Conservation (phyloP, 164 flowering plant species). For the Vitis amurensis region DNA sequence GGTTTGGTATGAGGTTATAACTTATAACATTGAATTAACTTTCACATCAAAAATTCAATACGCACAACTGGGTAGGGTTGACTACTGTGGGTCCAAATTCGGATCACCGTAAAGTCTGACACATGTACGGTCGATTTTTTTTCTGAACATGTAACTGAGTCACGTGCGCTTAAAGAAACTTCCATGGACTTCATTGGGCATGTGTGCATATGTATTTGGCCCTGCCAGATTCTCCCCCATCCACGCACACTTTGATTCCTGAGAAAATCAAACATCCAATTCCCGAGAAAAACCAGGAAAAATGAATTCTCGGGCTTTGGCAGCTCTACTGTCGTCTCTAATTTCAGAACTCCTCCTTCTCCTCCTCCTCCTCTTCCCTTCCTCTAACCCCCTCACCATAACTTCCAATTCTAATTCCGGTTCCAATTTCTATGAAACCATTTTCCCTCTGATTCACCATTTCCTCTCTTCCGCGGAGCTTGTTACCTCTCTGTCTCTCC, state of each 20-base stretch:
- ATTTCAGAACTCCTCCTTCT: conserved; percentile 44
- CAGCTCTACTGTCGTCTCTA: conserved; percentile 56
- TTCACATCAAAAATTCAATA: no score
- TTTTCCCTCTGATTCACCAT: conserved; percentile 37
- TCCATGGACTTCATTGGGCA: not conserved
- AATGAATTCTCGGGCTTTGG: conserved; percentile 51
- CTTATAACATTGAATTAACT: no score
- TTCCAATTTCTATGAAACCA: conserved; percentile 12
- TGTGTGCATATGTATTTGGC: conserved; percentile 1
- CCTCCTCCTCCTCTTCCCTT: conserved; percentile 35
- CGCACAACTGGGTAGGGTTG: no score
- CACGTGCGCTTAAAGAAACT: conserved; percentile 8
- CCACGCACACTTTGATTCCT: conserved; percentile 19
- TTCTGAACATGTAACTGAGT: not conserved
- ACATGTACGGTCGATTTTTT: conserved; percentile 12
- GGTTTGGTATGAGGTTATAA: no score
- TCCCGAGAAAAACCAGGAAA: conserved; percentile 10
- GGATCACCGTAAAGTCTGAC: conserved; percentile 5
- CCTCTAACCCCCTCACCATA: conserved; percentile 9
- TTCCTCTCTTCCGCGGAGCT: conserved; percentile 37
- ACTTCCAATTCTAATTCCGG: conserved; percentile 1
- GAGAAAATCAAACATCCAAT: conserved; percentile 15
- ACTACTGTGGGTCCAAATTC: conserved; percentile 6
- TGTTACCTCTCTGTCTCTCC: conserved; percentile 37
- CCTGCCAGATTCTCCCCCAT: conserved; percentile 2